phyloP scores from a whole-genome alignment of 805 yeast species.

The Candida patagonica region DNA sequence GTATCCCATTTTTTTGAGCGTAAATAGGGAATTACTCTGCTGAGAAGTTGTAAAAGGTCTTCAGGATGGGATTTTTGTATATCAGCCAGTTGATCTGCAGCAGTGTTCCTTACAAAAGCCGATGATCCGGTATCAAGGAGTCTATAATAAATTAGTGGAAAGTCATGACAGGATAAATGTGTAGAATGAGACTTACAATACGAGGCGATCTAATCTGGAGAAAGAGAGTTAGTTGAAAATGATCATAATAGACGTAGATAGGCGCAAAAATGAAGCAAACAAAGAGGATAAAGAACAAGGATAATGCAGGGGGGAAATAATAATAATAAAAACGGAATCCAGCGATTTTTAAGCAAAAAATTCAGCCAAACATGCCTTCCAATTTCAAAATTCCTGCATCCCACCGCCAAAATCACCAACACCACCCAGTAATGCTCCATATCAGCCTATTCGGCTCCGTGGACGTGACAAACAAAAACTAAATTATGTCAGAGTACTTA shows the following conservation, averaged over 20 bases:
- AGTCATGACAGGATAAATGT: background rate
- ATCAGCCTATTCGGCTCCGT: too few relatives aligned
- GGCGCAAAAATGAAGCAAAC: too few relatives aligned
- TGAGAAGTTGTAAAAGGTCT: conserved; percentile 70
- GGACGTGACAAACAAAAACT: too few relatives aligned
- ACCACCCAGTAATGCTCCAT: too few relatives aligned
- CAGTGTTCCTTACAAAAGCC: conserved; percentile 85
- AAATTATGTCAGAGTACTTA: too few relatives aligned
- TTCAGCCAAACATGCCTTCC: too few relatives aligned
- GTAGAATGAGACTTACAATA: conserved; percentile 27
- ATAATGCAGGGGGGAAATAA: background rate
- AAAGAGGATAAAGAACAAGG: conserved; percentile 1
- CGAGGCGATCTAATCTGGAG: conserved; percentile 46
- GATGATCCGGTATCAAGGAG: conserved; percentile 89
- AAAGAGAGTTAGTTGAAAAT: too few relatives aligned
- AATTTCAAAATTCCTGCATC: too few relatives aligned
- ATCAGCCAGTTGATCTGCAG: conserved; percentile 94
- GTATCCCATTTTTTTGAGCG: conserved; percentile 90
- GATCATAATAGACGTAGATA: too few relatives aligned
- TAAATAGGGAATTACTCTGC: conserved; percentile 85
- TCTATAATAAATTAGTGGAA: conserved; percentile 5
- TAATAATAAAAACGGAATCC: background rate
- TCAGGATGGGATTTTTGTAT: conserved; percentile 92
- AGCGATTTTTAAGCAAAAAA: too few relatives aligned
- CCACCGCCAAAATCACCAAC: too few relatives aligned